Base-by-base conservation (phyloP, 2,329 filamentous ascomycete species). In the Chrysosporium queenslandicum region DNA sequence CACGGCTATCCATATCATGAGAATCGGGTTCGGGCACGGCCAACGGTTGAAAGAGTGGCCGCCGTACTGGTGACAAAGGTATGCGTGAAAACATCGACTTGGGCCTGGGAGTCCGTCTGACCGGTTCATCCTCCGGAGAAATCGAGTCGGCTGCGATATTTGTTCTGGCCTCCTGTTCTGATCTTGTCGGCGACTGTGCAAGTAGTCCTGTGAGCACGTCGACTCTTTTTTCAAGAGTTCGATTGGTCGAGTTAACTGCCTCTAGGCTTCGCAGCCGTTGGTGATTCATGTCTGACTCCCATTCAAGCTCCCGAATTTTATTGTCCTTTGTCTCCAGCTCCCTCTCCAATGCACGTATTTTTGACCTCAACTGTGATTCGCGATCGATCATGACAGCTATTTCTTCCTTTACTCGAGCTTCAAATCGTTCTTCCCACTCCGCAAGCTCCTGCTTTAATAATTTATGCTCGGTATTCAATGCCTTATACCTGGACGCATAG, bases 181-280 rank as follows among this genome's bases (percentile, higher is more conserved):
- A 30, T 29, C 43, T 53, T 32, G 60, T 58, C 18, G 66, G 66
- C 3, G 66, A 67, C 45, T 67, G 60, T n/a, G 64, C 66, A 20
- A 68, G 63, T 11, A 68, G 57, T 27, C 63, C 61, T 2, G 66
- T 66, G 55, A 68, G 58, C 14, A 68, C 65, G 56, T 68, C 66
- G 25, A 68, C 64, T 36, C 66, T 58, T 46, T 61, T 62, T 45
- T 63, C 65, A 49, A 68, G 59, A 37, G 59, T 61, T 14, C 60
- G 58, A 53, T 68, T 68, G 4, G 64, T 65, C 18, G 60, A 59
- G 45, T 64, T 64, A 18, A 68, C 56, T 9, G 58, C 50, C 39
- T 66, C 64, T 23, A 63, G 60, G 43, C 62, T 61, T 50, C 65
- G 63, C 34, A 68, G 51, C 48, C 60, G 64, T 39, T 66, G 64